Evolutionary conservation across 192 early-diverging fungal genomes (phyloP).

Genomic region (Radiomyces spectabilis): DNA sequence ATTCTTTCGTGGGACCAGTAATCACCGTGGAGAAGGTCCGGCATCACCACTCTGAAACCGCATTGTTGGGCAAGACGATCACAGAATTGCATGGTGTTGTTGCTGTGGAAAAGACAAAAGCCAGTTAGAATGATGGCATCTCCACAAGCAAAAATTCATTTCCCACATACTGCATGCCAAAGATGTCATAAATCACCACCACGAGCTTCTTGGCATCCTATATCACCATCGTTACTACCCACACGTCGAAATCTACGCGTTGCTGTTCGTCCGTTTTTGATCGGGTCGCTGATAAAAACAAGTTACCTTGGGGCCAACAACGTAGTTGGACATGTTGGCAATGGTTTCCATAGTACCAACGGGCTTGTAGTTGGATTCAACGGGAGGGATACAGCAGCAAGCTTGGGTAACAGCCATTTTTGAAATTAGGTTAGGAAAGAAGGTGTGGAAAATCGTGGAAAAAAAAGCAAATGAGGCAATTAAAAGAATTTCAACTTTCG

Average conservation of each 20-base stretch:
- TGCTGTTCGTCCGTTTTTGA: not conserved
- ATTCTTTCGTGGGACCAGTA: slow-evolving; percentile 29
- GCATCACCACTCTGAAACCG: slow-evolving; percentile 55
- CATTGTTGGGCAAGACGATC: slow-evolving; percentile 40
- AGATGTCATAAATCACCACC: slow-evolving; percentile 64
- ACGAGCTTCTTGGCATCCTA: slow-evolving; percentile 51
- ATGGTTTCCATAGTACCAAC: slow-evolving; percentile 11
- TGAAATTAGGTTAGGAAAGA: too few species aligned
- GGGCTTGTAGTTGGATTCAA: slow-evolving; percentile 18
- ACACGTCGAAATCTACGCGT: too few species aligned
- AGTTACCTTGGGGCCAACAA: slow-evolving; percentile 13
- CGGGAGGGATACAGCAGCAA: slow-evolving; percentile 20
- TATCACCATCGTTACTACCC: too few species aligned
- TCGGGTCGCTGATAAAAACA: not conserved
- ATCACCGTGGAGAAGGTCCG: slow-evolving; percentile 55
- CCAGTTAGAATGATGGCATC: not conserved
- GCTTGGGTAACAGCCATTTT: slow-evolving; percentile 19
- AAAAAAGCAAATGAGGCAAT: not conserved
- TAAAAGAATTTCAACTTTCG: too few species aligned
- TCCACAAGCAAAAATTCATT: not conserved
- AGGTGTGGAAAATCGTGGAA: not conserved
- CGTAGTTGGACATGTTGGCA: slow-evolving; percentile 20
- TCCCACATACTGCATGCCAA: slow-evolving; percentile 40
- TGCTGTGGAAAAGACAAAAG: slow-evolving; percentile 9
- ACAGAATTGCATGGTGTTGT: slow-evolving; percentile 58